Conservation (phyloP, 352 stramenopile genomes). For the Globisporangium splendens region DNA sequence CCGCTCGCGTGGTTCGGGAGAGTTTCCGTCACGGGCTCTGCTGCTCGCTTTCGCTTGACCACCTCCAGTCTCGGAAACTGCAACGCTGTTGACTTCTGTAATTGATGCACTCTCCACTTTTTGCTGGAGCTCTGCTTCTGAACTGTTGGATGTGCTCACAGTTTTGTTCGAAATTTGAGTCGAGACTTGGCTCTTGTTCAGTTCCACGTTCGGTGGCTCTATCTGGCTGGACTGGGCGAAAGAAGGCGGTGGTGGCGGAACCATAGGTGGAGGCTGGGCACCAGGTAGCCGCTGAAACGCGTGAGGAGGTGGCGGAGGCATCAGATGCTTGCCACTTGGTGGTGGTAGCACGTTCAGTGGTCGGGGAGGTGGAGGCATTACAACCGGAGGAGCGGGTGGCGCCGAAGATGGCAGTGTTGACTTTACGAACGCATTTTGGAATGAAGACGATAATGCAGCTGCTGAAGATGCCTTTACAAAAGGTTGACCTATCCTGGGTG, state of each 20-base stretch:
- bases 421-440: conserved; percentile 24
- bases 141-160: too few species aligned
- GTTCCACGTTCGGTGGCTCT: not conserved
- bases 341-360: not conserved
- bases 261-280: conserved; percentile 4
- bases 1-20: not conserved
- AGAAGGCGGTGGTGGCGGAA: not conserved
- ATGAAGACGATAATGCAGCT: conserved; percentile 9
- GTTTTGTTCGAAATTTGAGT: too few species aligned
- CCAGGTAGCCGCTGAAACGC: not conserved
- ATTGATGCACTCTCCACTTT: too few species aligned
- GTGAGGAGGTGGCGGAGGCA: not conserved
- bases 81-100: too few species aligned
- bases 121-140: too few species aligned
- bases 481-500: conserved; percentile 7
- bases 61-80: too few species aligned
- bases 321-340: not conserved
- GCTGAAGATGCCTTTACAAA: conserved; percentile 38
- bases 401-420: conserved; percentile 1
- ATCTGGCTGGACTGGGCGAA: not conserved
- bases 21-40: too few species aligned
- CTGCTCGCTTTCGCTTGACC: too few species aligned
- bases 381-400: not conserved
- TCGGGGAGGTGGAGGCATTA: not conserved
- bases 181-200: too few species aligned